These are phyloP conservation scores for Solanum rostratum DNA, from an alignment of 257 asterid species.

Conservation along the genomic window DNA sequence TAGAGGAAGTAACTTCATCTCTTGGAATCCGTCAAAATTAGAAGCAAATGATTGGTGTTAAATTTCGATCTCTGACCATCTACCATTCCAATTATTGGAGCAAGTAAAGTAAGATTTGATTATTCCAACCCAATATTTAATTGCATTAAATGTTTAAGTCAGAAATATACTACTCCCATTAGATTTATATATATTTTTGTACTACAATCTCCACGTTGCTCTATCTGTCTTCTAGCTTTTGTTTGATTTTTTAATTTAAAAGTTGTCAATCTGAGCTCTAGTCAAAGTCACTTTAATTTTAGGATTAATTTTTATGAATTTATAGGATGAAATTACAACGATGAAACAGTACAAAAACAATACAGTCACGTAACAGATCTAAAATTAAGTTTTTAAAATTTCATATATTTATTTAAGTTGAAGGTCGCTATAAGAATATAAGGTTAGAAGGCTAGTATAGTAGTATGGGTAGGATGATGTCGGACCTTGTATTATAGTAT, in stretches of 20 bases:
- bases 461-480: no score
- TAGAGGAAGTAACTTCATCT: not conserved
- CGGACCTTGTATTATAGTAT: no score
- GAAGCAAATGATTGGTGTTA: not conserved
- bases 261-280: not conserved
- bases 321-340: not conserved
- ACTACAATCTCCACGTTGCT: not conserved
- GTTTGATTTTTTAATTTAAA: not conserved
- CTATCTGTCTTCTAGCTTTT: not conserved
- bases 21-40: not conserved
- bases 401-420: not conserved
- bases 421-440: no score
- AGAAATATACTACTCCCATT: not conserved
- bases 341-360: no score
- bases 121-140: not conserved
- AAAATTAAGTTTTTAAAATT: not conserved
- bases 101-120: not conserved
- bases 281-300: not conserved
- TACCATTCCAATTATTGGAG: not conserved
- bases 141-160: not conserved
- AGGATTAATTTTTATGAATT: not conserved
- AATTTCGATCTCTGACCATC: not conserved
- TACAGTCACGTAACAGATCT: not conserved
- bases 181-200: not conserved
- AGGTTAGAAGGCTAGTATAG: no score